Conservation (phyloP, 495 filamentous ascomycete species). For the Penicillium egyptiacum region DNA sequence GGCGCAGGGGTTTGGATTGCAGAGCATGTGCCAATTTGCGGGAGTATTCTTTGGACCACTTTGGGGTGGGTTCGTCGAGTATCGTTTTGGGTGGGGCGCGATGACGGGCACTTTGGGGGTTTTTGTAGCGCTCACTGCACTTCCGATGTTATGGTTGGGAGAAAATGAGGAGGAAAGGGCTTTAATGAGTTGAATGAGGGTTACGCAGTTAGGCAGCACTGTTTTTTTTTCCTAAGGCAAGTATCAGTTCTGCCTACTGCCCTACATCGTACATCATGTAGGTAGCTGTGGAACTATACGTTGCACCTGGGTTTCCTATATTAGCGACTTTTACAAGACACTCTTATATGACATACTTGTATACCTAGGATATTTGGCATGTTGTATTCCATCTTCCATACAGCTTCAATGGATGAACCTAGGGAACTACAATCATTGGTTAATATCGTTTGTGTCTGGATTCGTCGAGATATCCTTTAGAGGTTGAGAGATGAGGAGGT, state of each 20-base stretch:
- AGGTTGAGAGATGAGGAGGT: too few relatives aligned
- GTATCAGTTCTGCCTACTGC: slow-evolving; percentile 5
- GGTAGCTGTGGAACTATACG: not conserved
- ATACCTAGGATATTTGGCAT: not conserved
- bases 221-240: not conserved
- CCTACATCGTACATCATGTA: not conserved
- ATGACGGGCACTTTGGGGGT: slow-evolving; percentile 41
- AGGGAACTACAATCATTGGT: too few relatives aligned
- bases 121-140: slow-evolving; percentile 26
- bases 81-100: slow-evolving; percentile 59
- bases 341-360: not conserved
- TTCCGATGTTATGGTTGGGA: slow-evolving; percentile 32
- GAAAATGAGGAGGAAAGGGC: slow-evolving; percentile 13
- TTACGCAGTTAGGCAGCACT: slow-evolving; percentile 4
- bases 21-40: slow-evolving; percentile 55
- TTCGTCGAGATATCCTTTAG: not conserved
- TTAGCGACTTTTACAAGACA: not conserved
- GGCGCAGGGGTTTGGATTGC: slow-evolving; percentile 59
- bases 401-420: not conserved
- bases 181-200: slow-evolving; percentile 8
- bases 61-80: slow-evolving; percentile 61
- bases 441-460: not conserved
- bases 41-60: slow-evolving; percentile 65
- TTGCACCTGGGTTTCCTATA: not conserved
- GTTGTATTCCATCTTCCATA: not conserved